Conservation (phyloP, 2,329 filamentous ascomycete species). For the Xenoacremonium recifei region DNA sequence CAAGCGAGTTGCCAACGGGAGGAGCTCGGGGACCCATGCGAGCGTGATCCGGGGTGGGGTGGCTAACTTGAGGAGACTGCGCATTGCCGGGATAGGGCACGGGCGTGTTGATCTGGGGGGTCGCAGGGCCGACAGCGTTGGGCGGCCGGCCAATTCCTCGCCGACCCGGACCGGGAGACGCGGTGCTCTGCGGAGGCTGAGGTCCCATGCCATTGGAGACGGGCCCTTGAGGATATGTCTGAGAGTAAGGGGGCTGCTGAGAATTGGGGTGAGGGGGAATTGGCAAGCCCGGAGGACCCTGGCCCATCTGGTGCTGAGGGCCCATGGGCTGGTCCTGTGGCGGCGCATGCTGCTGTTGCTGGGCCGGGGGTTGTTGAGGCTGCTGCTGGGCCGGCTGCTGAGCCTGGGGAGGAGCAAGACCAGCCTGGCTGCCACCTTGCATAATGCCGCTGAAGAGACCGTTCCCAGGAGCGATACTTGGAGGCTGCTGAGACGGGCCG, state of each 20-base stretch:
- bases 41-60: conserved; percentile 71
- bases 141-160: conserved; percentile 67
- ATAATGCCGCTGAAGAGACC: conserved; percentile 96
- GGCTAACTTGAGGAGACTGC: conserved; percentile 82
- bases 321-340: conserved; percentile 62
- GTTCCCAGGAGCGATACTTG: conserved; percentile 86
- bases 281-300: conserved; percentile 68
- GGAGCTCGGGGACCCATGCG: conserved; percentile 52
- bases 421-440: conserved; percentile 81
- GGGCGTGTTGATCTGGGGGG: conserved; percentile 86
- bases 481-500: conserved; percentile 79
- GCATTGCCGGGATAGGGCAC: conserved; percentile 81
- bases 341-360: conserved; percentile 55
- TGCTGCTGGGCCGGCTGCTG: conserved; percentile 69
- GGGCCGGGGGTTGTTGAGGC: conserved; percentile 47
- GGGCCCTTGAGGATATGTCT: conserved; percentile 60
- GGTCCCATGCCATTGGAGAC: conserved; percentile 71
- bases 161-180: conserved; percentile 82
- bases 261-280: conserved; percentile 59
- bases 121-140: conserved; percentile 67
- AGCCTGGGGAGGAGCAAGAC: conserved; percentile 75
- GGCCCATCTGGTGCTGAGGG: conserved; percentile 59
- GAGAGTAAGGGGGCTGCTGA: conserved; percentile 69
- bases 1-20: conserved; percentile 63
- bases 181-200: conserved; percentile 79